Base-by-base conservation (phyloP, 2,329 filamentous ascomycete genomes). In the Mariannaea sp. region DNA sequence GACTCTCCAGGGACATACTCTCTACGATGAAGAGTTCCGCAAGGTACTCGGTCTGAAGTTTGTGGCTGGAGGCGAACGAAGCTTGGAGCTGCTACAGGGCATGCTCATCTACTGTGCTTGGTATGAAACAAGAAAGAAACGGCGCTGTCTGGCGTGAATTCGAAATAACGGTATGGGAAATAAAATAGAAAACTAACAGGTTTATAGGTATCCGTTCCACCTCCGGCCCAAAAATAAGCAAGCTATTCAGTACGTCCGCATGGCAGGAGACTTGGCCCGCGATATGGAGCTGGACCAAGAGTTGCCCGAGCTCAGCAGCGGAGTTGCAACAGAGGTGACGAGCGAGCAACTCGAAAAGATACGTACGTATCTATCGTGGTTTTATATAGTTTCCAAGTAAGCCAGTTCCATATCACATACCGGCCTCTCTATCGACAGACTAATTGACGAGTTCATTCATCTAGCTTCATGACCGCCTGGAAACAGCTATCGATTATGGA, bases 21-120 rank as follows among this genome's bases (percentile, higher is more conserved):
- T 81, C 3, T 82, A 85, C 38, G 82, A 84, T 22, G 77, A 80
- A 42, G 82, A 85, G 66, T 81, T 85, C 44, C 73, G 80, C 24
- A 83, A 82, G 61, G 73, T 82, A 0, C 60, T 84, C n/a, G 80
- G 76, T 1, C 70, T 81, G 38, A 84, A 81, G 64, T 79, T 82
- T 33, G 79, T 86, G 1, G 74, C 82, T 0, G 75, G 78, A 3
- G 81, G 82, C 0, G 82, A 86, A 70, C 76, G 80, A 50, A 82
- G 74, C 10, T 53, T 85, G 17, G 81, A 86, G 58, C 59, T 85
- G 13, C 65, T 86, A 1, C 79, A 83, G 56, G 82, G 82, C 3
- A 67, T 85, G 16, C 68, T 85, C 20, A 75, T 85, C 5, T 85
- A 85, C 56, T 77, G 80, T 43, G 72, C 77, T 14, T 86, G 83